A percentile compares a stretch with the other conserved stretches of the same genome.
phyloP scores from a whole-genome alignment of 23 red algal species.

The Rhodosorus marinus region DNA sequence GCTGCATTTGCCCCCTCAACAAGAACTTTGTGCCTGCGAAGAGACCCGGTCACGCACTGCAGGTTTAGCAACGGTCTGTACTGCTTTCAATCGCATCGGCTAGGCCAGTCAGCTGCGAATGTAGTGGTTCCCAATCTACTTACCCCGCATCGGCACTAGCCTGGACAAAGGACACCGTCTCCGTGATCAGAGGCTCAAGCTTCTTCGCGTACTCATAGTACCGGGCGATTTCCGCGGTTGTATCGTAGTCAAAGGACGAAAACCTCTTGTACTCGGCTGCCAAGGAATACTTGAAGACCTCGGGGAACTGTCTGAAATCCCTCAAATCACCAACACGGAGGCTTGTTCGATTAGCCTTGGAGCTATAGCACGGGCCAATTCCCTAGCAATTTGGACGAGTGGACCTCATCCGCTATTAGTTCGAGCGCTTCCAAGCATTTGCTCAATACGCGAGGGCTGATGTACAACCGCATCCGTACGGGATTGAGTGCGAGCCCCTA shows the following conservation, averaged over 20 bases:
- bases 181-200: slow-evolving; percentile 61
- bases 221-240: slow-evolving; percentile 55
- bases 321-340: slow-evolving; percentile 86
- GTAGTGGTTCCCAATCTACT: too few species aligned
- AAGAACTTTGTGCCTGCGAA: too few species aligned
- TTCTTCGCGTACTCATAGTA: slow-evolving; percentile 63
- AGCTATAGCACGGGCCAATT: slow-evolving; percentile 79
- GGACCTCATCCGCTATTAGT: too few species aligned
- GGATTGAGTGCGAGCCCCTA: too few species aligned
- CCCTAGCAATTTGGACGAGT: too few species aligned
- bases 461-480: too few species aligned
- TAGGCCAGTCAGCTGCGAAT: too few species aligned
- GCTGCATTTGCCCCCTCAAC: slow-evolving; percentile 95
- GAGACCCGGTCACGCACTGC: too few species aligned
- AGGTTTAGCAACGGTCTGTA: too few species aligned
- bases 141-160: neutral
- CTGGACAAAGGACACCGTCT: slow-evolving; percentile 37
- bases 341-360: slow-evolving; percentile 68
- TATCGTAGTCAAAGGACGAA: slow-evolving; percentile 63
- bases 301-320: slow-evolving; percentile 55
- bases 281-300: slow-evolving; percentile 25
- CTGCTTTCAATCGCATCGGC: too few species aligned
- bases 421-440: too few species aligned
- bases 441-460: too few species aligned
- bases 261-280: slow-evolving; percentile 64